A percentile compares a stretch with the other conserved stretches of the same genome.
These are phyloP conservation scores for Quercus phellos DNA, from an alignment of 331 rosid species.

Conservation along the genomic window DNA sequence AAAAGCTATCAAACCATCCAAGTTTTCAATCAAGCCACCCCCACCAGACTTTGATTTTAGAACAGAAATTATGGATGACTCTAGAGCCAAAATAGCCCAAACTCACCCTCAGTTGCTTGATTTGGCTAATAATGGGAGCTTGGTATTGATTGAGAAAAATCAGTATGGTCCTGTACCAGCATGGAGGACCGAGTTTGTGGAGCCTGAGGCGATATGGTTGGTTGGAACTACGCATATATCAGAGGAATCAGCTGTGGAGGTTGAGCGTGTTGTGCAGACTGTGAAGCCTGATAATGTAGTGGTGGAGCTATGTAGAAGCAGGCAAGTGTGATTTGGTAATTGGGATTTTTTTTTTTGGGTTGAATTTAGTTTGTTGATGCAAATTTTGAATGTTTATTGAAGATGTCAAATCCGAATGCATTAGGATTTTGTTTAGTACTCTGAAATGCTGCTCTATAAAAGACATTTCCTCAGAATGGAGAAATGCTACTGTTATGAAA, in stretches of 20 bases:
- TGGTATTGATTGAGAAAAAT: slow-evolving; percentile 72
- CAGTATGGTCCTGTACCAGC: slow-evolving; percentile 68
- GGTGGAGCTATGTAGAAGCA: slow-evolving; percentile 90
- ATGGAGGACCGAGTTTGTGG: slow-evolving; percentile 73
- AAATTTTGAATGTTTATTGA: not conserved
- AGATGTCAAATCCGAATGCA: not conserved
- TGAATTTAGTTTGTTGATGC: not conserved
- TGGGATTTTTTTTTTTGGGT: not conserved
- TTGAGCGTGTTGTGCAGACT: slow-evolving; percentile 63
- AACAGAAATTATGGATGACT: slow-evolving; percentile 42
- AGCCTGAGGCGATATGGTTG: slow-evolving; percentile 75
- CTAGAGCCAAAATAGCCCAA: slow-evolving; percentile 52
- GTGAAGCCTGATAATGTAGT: slow-evolving; percentile 75
- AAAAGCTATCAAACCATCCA: slow-evolving; percentile 32
- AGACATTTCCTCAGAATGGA: no score
- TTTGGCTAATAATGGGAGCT: slow-evolving; percentile 61
- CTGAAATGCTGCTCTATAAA: no score
- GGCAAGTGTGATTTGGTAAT: slow-evolving; percentile 41
- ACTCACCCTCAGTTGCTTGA: slow-evolving; percentile 72
- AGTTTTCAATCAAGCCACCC: slow-evolving; percentile 59
- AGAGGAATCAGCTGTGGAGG: slow-evolving; percentile 51
- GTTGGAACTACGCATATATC: slow-evolving; percentile 70
- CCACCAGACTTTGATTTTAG: slow-evolving; percentile 72
- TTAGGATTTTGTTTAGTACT: not conserved
- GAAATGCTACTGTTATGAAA: not conserved